phyloP scores from a whole-genome alignment of 345 rosid species.

The Raphanus sativus region DNA sequence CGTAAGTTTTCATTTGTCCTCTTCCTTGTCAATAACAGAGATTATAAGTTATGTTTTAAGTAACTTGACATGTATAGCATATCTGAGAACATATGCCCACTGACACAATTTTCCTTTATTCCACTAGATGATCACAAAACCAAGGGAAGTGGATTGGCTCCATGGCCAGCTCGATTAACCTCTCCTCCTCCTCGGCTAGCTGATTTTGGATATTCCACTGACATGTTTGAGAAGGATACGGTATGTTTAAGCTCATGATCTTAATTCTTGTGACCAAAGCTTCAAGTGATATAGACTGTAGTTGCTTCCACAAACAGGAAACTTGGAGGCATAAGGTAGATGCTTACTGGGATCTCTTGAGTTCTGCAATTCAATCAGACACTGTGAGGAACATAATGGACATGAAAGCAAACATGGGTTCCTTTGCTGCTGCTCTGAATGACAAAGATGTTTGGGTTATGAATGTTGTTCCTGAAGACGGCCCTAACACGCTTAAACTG shows the following conservation, averaged over 20 bases:
- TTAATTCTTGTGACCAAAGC: background rate
- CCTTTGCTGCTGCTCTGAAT: conserved; percentile 87
- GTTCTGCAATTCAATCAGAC: conserved; percentile 69
- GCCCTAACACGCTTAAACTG: conserved; percentile 79
- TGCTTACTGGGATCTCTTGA: conserved; percentile 77
- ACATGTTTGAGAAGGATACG: conserved; percentile 87
- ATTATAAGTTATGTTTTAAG: background rate
- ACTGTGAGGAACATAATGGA: conserved; percentile 89
- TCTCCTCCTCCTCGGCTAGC: conserved; percentile 86
- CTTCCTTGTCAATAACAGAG: background rate
- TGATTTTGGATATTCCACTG: conserved; percentile 80
- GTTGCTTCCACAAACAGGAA: conserved; percentile 49
- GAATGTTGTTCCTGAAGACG: conserved; percentile 82
- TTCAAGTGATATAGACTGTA: background rate
- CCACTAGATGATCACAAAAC: conserved; percentile 66
- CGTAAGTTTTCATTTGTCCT: conserved; percentile 52
- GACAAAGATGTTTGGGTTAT: conserved; percentile 89
- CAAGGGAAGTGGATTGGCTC: conserved; percentile 88
- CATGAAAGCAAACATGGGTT: conserved; percentile 92
- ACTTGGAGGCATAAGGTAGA: conserved; percentile 74
- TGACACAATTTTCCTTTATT: conserved; percentile 11
- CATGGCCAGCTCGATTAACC: conserved; percentile 93
- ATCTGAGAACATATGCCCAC: background rate
- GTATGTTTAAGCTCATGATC: conserved; percentile 41
- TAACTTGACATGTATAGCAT: background rate